These are phyloP conservation scores for Scedosporium boydii DNA, from an alignment of 2,329 filamentous ascomycete species.

Conservation along the genomic window DNA sequence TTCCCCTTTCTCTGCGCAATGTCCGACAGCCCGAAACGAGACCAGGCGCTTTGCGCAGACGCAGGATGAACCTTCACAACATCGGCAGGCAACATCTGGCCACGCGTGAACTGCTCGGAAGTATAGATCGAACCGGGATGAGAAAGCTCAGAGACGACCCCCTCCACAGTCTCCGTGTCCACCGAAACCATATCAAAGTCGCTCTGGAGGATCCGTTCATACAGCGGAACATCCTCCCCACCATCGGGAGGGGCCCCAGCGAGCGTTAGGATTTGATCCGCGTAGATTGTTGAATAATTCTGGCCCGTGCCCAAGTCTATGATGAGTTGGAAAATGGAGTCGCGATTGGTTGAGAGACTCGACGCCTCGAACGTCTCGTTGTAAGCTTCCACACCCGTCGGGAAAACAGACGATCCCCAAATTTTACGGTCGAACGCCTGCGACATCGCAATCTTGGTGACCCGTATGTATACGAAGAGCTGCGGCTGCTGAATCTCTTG, in stretches of 20 bases:
- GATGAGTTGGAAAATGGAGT: constrained; percentile 39
- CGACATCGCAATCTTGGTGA: constrained; percentile 10
- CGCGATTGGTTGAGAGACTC: constrained; percentile 39
- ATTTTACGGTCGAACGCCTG: constrained; percentile 31
- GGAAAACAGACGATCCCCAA: constrained; percentile 34
- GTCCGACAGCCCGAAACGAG: too few relatives aligned
- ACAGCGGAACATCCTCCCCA: constrained; percentile 32
- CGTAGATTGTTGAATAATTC: constrained; percentile 42
- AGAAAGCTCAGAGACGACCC: background rate
- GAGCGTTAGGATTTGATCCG: constrained; percentile 47
- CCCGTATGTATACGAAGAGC: background rate
- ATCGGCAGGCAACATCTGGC: too few relatives aligned
- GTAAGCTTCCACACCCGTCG: constrained; percentile 49
- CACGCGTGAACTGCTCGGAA: too few relatives aligned
- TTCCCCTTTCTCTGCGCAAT: too few relatives aligned
- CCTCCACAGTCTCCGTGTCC: constrained; percentile 28
- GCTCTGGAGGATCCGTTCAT: constrained; percentile 45
- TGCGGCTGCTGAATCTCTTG: background rate
- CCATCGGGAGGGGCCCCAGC: constrained; percentile 22
- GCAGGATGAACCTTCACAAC: too few relatives aligned
- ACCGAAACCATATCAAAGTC: constrained; percentile 41
- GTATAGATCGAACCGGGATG: background rate
- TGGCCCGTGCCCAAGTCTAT: constrained; percentile 33
- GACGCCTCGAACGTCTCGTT: constrained; percentile 15
- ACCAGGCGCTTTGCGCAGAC: too few relatives aligned